Evolutionary conservation across 2,329 filamentous ascomycete species (phyloP), one percentile per base, ranked within the genome.

Genomic region (Neofusicoccum cordaticola): DNA sequence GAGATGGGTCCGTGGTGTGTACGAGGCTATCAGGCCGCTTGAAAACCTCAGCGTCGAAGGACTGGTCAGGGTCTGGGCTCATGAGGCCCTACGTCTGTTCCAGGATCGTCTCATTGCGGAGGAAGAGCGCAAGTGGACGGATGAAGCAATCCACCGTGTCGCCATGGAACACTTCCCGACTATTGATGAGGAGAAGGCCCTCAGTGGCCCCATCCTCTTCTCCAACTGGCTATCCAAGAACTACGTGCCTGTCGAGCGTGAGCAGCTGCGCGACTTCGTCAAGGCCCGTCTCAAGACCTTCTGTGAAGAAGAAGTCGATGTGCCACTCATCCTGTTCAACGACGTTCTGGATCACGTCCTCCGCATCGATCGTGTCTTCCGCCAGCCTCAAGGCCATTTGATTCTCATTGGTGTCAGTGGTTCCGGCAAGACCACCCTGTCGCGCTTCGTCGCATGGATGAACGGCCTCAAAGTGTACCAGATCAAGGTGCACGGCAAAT

Each of bases 171-270:
- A 91, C 74, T 99, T 99, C 85, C 95, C 95, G 0, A 96, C 88
- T n/a, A 92, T 99, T 67, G 91, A 99, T 67, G 91, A 97, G 70
- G 85, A 90, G 48, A 90, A 92, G 77, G 93, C 95, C 53, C 86
- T 99, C 35, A 91, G 91, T 68, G 92, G 92, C 0, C 96, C 95
- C 0, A 98, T 99, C 63, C 82, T 99, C 64, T 99, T 96, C 84
- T 99, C 96, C 6, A 99, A 99, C 80, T 99, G 95, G 95, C 85
- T 99, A 5, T 98, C 94, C 12, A 98, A 97, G 86, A 91, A 99
- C 77, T 99, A 99, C 73, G 88, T 98, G 11, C 95, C 95, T 6
- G 95, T 99, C 44, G 93, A 97, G 72, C 91, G 95, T 69, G 95
- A 99, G 74, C 90, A 96, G 72, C 84, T 99, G 42, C 89, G 96